These are phyloP conservation scores for Aspergillus nomiae DNA, from an alignment of 2,329 filamentous ascomycete species.

Conservation along the genomic window DNA sequence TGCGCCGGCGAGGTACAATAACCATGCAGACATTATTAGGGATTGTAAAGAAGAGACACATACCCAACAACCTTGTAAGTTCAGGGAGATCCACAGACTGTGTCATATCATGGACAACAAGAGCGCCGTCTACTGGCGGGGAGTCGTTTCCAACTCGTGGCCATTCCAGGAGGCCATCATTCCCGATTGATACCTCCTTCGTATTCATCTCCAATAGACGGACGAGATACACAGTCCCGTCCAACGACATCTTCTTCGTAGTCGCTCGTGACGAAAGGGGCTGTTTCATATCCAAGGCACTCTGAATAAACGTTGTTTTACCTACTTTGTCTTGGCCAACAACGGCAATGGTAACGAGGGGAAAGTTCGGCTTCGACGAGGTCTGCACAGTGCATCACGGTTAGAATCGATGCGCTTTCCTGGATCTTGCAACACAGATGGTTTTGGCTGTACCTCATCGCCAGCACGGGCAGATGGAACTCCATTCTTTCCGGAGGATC, in stretches of 20 bases:
- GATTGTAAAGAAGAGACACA: constrained; percentile 43
- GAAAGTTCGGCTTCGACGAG: constrained; percentile 37
- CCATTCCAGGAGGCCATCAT: constrained; percentile 51
- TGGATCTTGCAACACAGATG: background rate
- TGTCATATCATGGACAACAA: constrained; percentile 86
- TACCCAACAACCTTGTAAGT: constrained; percentile 76
- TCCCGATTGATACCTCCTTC: constrained; percentile 53
- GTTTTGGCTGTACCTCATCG: constrained; percentile 30
- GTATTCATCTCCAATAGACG: constrained; percentile 59
- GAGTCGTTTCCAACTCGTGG: constrained; percentile 62
- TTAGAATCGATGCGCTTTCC: constrained; percentile 10
- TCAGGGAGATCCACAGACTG: constrained; percentile 73
- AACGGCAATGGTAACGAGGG: constrained; percentile 61
- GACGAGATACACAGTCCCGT: constrained; percentile 58
- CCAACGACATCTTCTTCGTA: constrained; percentile 59
- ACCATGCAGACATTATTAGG: background rate
- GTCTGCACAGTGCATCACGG: constrained; percentile 20
- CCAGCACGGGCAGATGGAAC: constrained; percentile 14
- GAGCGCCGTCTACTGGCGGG: constrained; percentile 76
- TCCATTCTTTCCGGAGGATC: constrained; percentile 18
- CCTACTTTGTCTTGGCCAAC: constrained; percentile 57
- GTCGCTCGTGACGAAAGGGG: constrained; percentile 42
- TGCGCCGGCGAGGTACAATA: background rate
- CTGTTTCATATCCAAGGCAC: constrained; percentile 56
- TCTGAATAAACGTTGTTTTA: constrained; percentile 62